phyloP scores from a whole-genome alignment of 1,284 basidiomycete genomes.

The Schizophyllum amplum region DNA sequence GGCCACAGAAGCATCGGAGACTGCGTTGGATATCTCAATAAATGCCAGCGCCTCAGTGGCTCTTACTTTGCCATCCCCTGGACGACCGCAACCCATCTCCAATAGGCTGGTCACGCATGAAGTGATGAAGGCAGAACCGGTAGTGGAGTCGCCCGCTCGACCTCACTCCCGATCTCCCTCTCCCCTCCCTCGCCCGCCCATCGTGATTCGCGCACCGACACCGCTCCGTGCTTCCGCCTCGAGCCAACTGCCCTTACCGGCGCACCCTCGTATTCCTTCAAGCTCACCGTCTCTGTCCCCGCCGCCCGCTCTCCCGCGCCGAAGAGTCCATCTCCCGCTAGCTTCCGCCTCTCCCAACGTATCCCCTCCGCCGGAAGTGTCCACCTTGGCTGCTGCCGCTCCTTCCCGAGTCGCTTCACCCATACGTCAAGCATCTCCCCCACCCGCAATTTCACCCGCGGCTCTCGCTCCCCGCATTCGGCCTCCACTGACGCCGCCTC shows the following conservation, averaged over 20 bases:
- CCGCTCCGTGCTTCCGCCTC: neutral
- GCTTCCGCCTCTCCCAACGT: neutral
- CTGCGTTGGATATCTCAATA: too few relatives aligned
- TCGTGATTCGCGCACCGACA: neutral
- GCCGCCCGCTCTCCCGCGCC: neutral
- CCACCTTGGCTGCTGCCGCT: too few relatives aligned
- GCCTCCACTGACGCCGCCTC: conserved; percentile 22
- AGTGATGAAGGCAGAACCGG: neutral
- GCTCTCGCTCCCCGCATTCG: conserved; percentile 18
- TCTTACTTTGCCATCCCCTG: too few relatives aligned
- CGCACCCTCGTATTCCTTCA: neutral
- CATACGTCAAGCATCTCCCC: neutral
- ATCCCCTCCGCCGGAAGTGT: too few relatives aligned
- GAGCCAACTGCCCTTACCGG: neutral
- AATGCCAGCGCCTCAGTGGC: too few relatives aligned
- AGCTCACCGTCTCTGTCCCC: neutral
- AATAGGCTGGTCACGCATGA: conserved; percentile 13
- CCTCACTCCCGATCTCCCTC: neutral
- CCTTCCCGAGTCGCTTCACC: neutral
- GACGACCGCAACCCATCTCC: too few relatives aligned
- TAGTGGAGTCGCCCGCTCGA: neutral
- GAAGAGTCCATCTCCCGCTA: neutral
- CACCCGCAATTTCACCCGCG: conserved; percentile 10
- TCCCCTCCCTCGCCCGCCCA: neutral
- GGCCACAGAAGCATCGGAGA: too few relatives aligned